Evolutionary conservation across 1,284 basidiomycete species (phyloP).

Genomic region (Vanrija humicola): DNA sequence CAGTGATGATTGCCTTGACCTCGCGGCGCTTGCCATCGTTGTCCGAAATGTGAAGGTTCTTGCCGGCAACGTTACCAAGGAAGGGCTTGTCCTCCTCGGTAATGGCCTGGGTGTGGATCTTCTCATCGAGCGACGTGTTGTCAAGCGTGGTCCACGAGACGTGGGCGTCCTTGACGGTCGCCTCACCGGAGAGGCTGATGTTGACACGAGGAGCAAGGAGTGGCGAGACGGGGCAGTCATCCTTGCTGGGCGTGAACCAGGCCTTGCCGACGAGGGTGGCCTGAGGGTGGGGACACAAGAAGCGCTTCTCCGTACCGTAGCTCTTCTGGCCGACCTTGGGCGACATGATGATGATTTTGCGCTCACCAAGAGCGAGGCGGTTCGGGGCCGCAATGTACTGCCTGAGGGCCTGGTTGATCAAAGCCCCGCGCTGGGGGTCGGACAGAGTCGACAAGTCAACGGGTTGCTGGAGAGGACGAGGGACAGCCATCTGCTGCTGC

Average conservation of each 20-base stretch:
- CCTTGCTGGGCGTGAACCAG: conserved; percentile 65
- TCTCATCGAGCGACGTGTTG: conserved; percentile 38
- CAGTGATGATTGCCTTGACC: conserved; percentile 82
- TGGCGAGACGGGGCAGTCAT: conserved; percentile 35
- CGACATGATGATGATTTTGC: conserved; percentile 91
- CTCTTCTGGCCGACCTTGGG: conserved; percentile 95
- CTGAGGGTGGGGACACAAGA: conserved; percentile 92
- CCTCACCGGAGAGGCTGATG: conserved; percentile 86
- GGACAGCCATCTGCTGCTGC: neutral
- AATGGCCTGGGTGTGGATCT: conserved; percentile 32
- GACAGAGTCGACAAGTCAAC: neutral
- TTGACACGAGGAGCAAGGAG: conserved; percentile 71
- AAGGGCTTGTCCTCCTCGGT: conserved; percentile 36
- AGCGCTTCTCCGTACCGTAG: conserved; percentile 93
- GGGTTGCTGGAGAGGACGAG: neutral
- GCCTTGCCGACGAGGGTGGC: conserved; percentile 90
- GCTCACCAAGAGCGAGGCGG: conserved; percentile 83
- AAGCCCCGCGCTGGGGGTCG: neutral
- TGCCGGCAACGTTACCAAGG: conserved; percentile 43
- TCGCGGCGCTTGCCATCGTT: conserved; percentile 57
- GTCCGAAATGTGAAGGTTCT: conserved; percentile 46
- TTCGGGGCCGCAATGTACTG: conserved; percentile 75
- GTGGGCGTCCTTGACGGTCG: conserved; percentile 59
- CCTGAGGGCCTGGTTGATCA: conserved; percentile 21
- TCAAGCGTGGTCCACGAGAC: conserved; percentile 42